These are phyloP conservation scores for Dendrobium huoshanense DNA, from an alignment of 106 monocot genomes.

Conservation along the genomic window DNA sequence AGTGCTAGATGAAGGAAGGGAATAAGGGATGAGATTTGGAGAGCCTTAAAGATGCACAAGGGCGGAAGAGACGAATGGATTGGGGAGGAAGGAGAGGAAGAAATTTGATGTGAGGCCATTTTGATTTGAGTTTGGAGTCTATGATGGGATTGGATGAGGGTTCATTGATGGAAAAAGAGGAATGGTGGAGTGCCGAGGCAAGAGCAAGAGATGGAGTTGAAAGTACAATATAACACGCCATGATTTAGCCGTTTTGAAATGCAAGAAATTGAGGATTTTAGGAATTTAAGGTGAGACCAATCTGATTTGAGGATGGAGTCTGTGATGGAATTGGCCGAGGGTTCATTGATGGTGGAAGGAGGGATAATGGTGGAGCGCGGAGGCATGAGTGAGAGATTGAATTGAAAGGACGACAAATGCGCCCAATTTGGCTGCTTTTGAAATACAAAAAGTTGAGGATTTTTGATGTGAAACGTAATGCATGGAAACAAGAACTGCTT, in stretches of 20 bases:
- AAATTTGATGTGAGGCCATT: not conserved
- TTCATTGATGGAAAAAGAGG: too few relatives aligned
- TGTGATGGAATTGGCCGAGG: not conserved
- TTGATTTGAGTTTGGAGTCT: too few relatives aligned
- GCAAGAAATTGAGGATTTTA: too few relatives aligned
- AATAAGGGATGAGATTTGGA: not conserved
- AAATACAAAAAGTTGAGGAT: too few relatives aligned
- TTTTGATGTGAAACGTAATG: too few relatives aligned
- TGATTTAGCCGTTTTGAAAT: too few relatives aligned
- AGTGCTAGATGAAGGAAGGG: not conserved
- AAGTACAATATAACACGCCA: too few relatives aligned
- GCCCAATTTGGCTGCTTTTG: too few relatives aligned
- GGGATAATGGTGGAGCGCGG: not conserved
- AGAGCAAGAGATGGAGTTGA: too few relatives aligned
- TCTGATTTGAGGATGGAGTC: constrained; percentile 6
- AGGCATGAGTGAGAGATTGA: not conserved
- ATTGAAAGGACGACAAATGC: not conserved
- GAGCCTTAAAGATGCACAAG: not conserved
- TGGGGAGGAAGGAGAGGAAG: not conserved
- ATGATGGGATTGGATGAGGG: too few relatives aligned
- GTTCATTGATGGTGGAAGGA: not conserved
- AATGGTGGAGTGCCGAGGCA: too few relatives aligned
- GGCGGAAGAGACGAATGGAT: not conserved
- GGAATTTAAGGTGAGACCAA: not conserved
- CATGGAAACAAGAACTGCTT: too few relatives aligned